Evolutionary conservation across 495 filamentous ascomycete species (phyloP), one percentile per base, ranked within the genome.

Genomic region (Podospora australis): DNA sequence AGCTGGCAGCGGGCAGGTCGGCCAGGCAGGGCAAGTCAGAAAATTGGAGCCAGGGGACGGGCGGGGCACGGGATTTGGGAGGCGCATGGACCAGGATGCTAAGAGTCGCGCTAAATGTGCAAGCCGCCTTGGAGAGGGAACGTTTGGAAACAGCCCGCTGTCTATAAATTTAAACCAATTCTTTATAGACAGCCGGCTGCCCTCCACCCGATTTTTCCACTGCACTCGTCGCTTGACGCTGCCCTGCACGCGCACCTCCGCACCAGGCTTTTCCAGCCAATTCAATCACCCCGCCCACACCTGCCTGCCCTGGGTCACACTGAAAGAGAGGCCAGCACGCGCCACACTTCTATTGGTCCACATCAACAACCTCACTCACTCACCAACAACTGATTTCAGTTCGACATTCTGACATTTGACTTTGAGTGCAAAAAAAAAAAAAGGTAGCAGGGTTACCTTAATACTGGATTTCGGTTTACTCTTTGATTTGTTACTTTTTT

Each of bases 161-260:
- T 67, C 61, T 67, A 67, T 65, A 67, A 67, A 67, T 63, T 59
- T 63, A 62, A 62, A 61, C 57, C 59, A 58, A 64, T 58, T 60
- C 59, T 65, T 55, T 64, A 64, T 67, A 67, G 59, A 67, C 60
- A 44, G 55, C 49, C 48, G 58, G 40, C 54, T 57, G 63, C 64
- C 64, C 64, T 64, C 64, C 63, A 62, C 62, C 63, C 55, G 58
- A 66, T 50, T 39, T 46, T 62, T 52, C 56, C 57, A 55, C 53
- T 55, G 46, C 57, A 49, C 56, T 56, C 54, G 38, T 43, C 36
- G 55, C 54, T 57, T n/a, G n/a, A n/a, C n/a, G n/a, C n/a, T 39
- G 40, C 52, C 56, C 50, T 57, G 58, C 60, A 51, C 53, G 48
- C 46, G 38, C 52, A 46, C 48, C 46, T 48, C 34, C 59, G 44